Percentiles rank a stretch among this genome's conserved stretches.
Evolutionary conservation across 140 eudicot species (phyloP).

Genomic region (Stevia rebaudiana): DNA sequence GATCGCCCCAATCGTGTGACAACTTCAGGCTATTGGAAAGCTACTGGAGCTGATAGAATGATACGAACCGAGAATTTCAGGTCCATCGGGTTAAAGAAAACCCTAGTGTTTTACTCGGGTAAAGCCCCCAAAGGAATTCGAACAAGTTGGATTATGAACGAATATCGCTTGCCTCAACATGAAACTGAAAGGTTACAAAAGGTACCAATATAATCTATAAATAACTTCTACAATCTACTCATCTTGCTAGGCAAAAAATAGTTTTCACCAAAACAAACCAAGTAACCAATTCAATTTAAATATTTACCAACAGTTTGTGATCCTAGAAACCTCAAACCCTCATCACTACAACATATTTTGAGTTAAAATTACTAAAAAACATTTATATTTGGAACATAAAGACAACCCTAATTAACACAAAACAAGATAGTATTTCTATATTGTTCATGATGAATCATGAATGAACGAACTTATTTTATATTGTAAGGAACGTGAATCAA

Average conservation of each 20-base stretch:
- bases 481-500: no score
- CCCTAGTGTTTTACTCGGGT: conserved; percentile 90
- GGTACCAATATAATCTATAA: conserved; percentile 30
- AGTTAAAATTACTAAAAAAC: neutral
- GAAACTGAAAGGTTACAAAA: conserved; percentile 87
- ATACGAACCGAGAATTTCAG: conserved; percentile 57
- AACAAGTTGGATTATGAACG: conserved; percentile 97
- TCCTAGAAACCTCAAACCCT: conserved; percentile 1
- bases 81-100: conserved; percentile 83
- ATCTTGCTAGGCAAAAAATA: neutral
- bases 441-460: neutral
- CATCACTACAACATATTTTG: neutral
- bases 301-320: neutral
- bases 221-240: neutral
- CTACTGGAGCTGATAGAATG: conserved; percentile 97
- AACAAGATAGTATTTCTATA: neutral
- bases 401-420: neutral
- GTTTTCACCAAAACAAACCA: neutral
- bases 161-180: conserved; percentile 88
- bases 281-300: no score
- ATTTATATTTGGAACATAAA: neutral
- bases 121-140: conserved; percentile 96
- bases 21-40: conserved; percentile 95
- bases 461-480: neutral
- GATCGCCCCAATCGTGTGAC: conserved; percentile 95